A percentile compares a stretch with the other conserved stretches of the same genome.
Conservation (phyloP, 106 monocot species). For the Acorus calamus region DNA sequence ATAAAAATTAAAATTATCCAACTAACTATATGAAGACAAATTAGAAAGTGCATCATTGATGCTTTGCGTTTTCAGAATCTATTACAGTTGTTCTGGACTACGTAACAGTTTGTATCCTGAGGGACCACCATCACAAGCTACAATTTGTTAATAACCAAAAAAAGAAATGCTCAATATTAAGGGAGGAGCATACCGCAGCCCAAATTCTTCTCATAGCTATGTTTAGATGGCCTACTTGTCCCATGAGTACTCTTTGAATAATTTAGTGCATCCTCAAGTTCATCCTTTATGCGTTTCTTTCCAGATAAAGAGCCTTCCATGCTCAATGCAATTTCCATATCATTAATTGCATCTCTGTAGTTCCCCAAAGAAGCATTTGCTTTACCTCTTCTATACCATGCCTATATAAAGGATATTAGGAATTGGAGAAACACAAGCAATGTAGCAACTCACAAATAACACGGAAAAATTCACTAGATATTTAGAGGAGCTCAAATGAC, state of each 20-base stretch:
- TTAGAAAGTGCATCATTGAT: too few relatives aligned
- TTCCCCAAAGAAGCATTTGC: constrained; percentile 45
- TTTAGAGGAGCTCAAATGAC: too few relatives aligned
- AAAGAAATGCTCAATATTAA: neutral
- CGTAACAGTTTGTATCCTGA: too few relatives aligned
- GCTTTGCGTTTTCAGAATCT: too few relatives aligned
- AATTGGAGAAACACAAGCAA: too few relatives aligned
- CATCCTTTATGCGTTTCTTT: constrained; percentile 58
- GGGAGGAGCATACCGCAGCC: constrained; percentile 19
- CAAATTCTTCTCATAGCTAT: constrained; percentile 1
- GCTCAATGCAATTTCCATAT: constrained; percentile 61
- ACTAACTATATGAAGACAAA: too few relatives aligned
- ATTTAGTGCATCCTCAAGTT: constrained; percentile 24
- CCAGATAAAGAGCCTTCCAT: constrained; percentile 54
- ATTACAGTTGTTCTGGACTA: too few relatives aligned
- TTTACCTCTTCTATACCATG: constrained; percentile 88
- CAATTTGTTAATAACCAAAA: neutral
- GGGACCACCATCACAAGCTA: too few relatives aligned
- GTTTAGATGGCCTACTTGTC: neutral
- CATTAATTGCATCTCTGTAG: constrained; percentile 44
- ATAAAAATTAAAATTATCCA: too few relatives aligned
- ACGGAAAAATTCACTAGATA: too few relatives aligned
- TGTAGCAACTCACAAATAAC: too few relatives aligned
- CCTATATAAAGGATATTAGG: constrained; percentile 21
- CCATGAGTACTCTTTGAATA: constrained; percentile 3